Conservation (phyloP, 2,329 filamentous ascomycete species). For the Aspergillus sp. region DNA sequence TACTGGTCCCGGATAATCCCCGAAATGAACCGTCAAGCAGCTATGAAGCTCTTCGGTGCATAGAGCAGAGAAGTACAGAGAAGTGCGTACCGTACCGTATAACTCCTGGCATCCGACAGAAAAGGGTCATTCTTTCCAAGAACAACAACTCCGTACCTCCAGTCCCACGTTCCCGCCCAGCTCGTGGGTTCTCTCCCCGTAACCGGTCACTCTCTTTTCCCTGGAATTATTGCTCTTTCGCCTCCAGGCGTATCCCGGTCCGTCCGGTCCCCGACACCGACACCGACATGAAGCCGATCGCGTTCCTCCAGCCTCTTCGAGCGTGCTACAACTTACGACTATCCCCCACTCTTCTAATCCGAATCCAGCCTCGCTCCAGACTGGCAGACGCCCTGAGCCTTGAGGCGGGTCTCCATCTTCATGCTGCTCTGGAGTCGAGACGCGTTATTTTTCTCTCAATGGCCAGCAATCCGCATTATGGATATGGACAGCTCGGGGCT, state of each 20-base stretch:
- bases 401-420: conserved; percentile 13
- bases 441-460: conserved; percentile 22
- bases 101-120: background rate
- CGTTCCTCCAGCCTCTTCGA: background rate
- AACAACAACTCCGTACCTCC: background rate
- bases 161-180: background rate
- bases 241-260: background rate
- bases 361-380: background rate
- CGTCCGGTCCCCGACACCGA: background rate
- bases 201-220: background rate
- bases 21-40: background rate
- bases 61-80: background rate
- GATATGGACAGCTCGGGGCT: background rate
- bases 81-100: background rate
- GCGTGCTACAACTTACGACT: conserved; percentile 10
- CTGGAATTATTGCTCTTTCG: too few relatives aligned
- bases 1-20: background rate
- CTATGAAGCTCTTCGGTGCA: background rate
- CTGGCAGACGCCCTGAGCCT: background rate
- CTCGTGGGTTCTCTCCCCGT: background rate
- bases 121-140: background rate
- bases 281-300: background rate
- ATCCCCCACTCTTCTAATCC: conserved; percentile 5
- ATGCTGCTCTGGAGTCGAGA: conserved; percentile 5
- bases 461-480: conserved; percentile 6